Percentiles rank a stretch among this genome's conserved stretches.
Evolutionary conservation across 1,284 basidiomycete species (phyloP).

Genomic region (Cerrena zonata): DNA sequence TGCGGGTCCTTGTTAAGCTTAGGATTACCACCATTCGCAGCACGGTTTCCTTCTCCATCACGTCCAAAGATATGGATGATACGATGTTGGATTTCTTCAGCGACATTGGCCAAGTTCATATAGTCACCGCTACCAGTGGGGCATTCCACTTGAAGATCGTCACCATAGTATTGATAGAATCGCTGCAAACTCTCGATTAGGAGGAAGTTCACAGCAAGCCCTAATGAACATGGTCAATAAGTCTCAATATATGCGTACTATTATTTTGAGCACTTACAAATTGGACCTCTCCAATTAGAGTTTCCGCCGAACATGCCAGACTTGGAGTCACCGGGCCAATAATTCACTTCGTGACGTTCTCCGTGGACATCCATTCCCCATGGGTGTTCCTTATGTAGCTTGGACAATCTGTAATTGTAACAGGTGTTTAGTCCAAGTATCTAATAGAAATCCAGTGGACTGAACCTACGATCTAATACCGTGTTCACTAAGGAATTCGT

Average conservation of each 20-base stretch:
- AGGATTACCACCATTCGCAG: constrained; percentile 85
- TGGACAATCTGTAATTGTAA: constrained; percentile 58
- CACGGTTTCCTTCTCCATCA: constrained; percentile 79
- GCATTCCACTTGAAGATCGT: constrained; percentile 86
- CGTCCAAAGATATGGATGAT: constrained; percentile 95
- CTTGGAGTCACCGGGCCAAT: constrained; percentile 96
- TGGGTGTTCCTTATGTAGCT: constrained; percentile 85
- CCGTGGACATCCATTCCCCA: constrained; percentile 94
- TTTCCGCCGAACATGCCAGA: constrained; percentile 99
- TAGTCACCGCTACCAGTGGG: constrained; percentile 92
- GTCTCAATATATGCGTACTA: neutral
- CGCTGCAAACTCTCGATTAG: constrained; percentile 90
- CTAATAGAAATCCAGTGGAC: constrained; percentile 1
- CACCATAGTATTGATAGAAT: constrained; percentile 95
- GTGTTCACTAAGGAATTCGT: constrained; percentile 91
- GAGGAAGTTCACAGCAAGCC: constrained; percentile 94
- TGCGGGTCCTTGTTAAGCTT: constrained; percentile 90
- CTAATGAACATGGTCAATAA: constrained; percentile 18
- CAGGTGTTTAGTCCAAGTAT: constrained; percentile 7
- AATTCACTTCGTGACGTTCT: constrained; percentile 84
- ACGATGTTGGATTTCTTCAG: constrained; percentile 95
- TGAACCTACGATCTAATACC: constrained; percentile 91
- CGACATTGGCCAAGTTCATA: constrained; percentile 89
- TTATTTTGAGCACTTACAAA: constrained; percentile 46
- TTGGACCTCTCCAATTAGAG: constrained; percentile 90